Evolutionary conservation across 352 stramenopile genomes (phyloP).

Genomic region (Phytophthora ramorum): DNA sequence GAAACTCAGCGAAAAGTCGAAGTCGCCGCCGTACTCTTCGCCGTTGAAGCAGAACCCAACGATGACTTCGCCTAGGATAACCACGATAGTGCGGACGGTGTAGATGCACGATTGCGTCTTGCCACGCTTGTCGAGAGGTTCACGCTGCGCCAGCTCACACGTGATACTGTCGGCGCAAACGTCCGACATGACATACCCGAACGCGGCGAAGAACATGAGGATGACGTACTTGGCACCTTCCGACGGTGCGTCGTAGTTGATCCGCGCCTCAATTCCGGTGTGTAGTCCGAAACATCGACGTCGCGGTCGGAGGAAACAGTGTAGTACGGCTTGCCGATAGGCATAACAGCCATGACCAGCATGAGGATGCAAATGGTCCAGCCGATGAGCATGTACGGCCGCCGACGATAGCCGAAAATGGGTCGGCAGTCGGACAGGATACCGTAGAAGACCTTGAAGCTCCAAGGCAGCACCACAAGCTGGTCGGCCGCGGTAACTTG

Average conservation of each 20-base stretch:
- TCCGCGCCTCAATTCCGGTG: slow-evolving; percentile 15
- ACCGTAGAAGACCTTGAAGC: slow-evolving; percentile 11
- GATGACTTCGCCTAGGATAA: slow-evolving; percentile 32
- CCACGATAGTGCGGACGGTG: slow-evolving; percentile 23
- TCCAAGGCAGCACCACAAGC: slow-evolving; percentile 4
- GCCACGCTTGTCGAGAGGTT: slow-evolving; percentile 40
- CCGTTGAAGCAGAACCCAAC: slow-evolving; percentile 41
- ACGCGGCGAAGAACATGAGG: slow-evolving; percentile 35
- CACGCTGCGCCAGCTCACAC: slow-evolving; percentile 47
- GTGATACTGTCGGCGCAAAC: slow-evolving; percentile 41
- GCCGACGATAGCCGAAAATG: slow-evolving; percentile 18
- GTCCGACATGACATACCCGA: slow-evolving; percentile 37
- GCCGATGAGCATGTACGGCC: slow-evolving; percentile 33
- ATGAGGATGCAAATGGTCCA: slow-evolving; percentile 43
- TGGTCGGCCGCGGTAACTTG: slow-evolving; percentile 2
- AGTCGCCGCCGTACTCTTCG: slow-evolving; percentile 30
- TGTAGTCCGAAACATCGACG: slow-evolving; percentile 27
- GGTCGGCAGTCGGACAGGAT: slow-evolving; percentile 6
- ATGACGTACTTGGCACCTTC: slow-evolving; percentile 36
- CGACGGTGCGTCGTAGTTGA: slow-evolving; percentile 17
- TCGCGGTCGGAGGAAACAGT: slow-evolving; percentile 17
- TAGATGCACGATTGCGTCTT: slow-evolving; percentile 38
- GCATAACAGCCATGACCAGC: slow-evolving; percentile 35
- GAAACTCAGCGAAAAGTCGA: slow-evolving; percentile 39
- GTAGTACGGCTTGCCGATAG: slow-evolving; percentile 41